These are phyloP conservation scores for Metschnikowia sp. DNA, from an alignment of 805 yeast genomes.

Conservation along the genomic window DNA sequence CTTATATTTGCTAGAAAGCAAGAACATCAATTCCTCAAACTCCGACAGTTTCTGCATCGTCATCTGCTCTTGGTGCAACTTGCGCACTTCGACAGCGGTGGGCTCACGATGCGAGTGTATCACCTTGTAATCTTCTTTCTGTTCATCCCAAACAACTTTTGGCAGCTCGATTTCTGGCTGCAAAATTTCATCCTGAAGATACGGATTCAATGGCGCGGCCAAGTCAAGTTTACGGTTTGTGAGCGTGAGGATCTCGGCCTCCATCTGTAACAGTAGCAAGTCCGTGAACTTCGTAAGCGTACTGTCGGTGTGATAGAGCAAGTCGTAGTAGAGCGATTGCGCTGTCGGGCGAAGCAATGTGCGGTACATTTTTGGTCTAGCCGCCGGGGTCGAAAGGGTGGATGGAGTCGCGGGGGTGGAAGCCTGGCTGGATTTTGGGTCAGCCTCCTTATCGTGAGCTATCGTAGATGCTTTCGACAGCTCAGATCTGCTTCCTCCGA, in stretches of 20 bases:
- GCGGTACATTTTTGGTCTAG: slow-evolving; percentile 66
- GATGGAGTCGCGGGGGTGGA: slow-evolving; percentile 2
- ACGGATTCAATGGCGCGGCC: slow-evolving; percentile 71
- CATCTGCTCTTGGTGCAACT: slow-evolving; percentile 41
- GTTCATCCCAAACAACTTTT: slow-evolving; percentile 40
- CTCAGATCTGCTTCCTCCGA: background rate
- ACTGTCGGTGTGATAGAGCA: slow-evolving; percentile 77
- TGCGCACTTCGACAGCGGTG: slow-evolving; percentile 25
- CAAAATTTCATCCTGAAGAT: slow-evolving; percentile 43
- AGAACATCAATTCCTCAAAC: slow-evolving; percentile 83
- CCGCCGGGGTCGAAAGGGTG: slow-evolving; percentile 6
- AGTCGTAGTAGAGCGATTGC: slow-evolving; percentile 76
- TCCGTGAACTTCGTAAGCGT: slow-evolving; percentile 76
- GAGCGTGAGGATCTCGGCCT: slow-evolving; percentile 77
- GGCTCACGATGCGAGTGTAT: slow-evolving; percentile 32
- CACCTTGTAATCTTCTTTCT: slow-evolving; percentile 29
- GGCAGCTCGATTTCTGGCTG: slow-evolving; percentile 50
- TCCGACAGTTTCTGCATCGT: slow-evolving; percentile 67
- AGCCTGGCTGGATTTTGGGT: background rate
- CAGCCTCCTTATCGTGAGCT: no score
- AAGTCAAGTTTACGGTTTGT: slow-evolving; percentile 77
- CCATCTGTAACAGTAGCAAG: slow-evolving; percentile 73
- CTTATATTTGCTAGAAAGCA: slow-evolving; percentile 38
- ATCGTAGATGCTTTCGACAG: background rate
- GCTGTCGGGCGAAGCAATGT: slow-evolving; percentile 80